Percentiles rank a stretch among this genome's conserved stretches.
Conservation (phyloP, 2,329 filamentous ascomycete species). For the Arthrobotrys iridis region DNA sequence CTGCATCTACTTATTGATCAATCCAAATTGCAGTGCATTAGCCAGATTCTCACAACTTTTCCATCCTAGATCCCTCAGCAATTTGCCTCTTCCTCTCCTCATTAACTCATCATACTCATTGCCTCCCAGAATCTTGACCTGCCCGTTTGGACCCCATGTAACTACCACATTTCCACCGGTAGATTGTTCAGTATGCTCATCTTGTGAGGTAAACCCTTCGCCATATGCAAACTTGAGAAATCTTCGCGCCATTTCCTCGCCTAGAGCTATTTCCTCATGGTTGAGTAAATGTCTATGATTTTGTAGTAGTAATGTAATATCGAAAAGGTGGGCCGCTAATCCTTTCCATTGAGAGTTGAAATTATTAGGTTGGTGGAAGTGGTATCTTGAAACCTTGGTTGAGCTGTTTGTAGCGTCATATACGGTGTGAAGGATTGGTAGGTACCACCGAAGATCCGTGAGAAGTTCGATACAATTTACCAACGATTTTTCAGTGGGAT, state of each 20-base stretch:
- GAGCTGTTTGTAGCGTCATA: neutral
- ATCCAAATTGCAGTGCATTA: slow-evolving; percentile 30
- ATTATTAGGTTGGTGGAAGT: slow-evolving; percentile 35
- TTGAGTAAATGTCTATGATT: slow-evolving; percentile 22
- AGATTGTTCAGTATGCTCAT: neutral
- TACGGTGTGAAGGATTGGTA: slow-evolving; percentile 26
- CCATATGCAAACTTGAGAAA: slow-evolving; percentile 34
- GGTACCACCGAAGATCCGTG: slow-evolving; percentile 47
- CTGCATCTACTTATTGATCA: neutral
- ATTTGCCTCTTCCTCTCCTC: slow-evolving; percentile 25
- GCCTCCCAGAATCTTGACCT: neutral
- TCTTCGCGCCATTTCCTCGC: slow-evolving; percentile 27
- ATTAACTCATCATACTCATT: slow-evolving; percentile 26
- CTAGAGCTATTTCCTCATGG: slow-evolving; percentile 14
- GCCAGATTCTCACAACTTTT: slow-evolving; percentile 33
- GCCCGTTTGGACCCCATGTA: slow-evolving; percentile 31
- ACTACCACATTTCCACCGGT: neutral
- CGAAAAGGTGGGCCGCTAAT: slow-evolving; percentile 39
- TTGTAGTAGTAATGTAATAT: slow-evolving; percentile 43
- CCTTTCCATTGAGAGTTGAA: slow-evolving; percentile 50
- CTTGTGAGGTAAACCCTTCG: slow-evolving; percentile 12
- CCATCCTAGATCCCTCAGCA: slow-evolving; percentile 24
- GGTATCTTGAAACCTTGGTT: slow-evolving; percentile 35
- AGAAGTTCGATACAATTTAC: slow-evolving; percentile 38
- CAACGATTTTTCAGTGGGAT: slow-evolving; percentile 8